These are phyloP conservation scores for Asparagopsis taxiformis DNA, from an alignment of 31 red algal species.

Conservation along the genomic window DNA sequence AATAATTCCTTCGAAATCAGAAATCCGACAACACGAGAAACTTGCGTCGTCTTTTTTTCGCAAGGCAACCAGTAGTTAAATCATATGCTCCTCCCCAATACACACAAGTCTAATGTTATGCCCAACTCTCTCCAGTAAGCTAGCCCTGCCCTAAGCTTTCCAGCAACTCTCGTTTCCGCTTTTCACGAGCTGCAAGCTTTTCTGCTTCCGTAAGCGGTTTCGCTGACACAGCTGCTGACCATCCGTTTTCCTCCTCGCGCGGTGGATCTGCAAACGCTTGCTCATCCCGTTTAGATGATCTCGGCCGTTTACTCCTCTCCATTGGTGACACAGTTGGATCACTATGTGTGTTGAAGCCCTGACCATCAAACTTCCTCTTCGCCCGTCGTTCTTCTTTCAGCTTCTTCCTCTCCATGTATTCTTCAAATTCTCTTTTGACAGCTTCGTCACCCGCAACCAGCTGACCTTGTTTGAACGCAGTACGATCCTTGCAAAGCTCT, in stretches of 20 bases:
- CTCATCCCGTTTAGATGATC: neutral
- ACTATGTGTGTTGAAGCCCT: neutral
- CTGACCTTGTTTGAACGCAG: constrained; percentile 5
- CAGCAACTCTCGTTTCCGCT: constrained; percentile 51
- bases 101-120: neutral
- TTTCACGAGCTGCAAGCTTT: constrained; percentile 39
- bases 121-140: neutral
- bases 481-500: constrained; percentile 16
- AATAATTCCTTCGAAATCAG: constrained; percentile 1
- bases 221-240: constrained; percentile 52
- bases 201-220: constrained; percentile 52
- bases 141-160: constrained; percentile 16
- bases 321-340: constrained; percentile 5
- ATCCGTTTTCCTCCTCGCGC: constrained; percentile 64
- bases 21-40: constrained; percentile 11
- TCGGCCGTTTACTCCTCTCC: constrained; percentile 30
- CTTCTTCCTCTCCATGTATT: constrained; percentile 6
- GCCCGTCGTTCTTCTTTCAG: neutral
- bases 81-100: neutral
- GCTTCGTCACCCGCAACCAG: constrained; percentile 6
- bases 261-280: neutral
- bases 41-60: constrained; percentile 14
- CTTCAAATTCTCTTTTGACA: constrained; percentile 3
- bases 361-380: constrained; percentile 28
- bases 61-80: neutral